Conservation (phyloP, 331 rosid species). For the Telfairia occidentalis region DNA sequence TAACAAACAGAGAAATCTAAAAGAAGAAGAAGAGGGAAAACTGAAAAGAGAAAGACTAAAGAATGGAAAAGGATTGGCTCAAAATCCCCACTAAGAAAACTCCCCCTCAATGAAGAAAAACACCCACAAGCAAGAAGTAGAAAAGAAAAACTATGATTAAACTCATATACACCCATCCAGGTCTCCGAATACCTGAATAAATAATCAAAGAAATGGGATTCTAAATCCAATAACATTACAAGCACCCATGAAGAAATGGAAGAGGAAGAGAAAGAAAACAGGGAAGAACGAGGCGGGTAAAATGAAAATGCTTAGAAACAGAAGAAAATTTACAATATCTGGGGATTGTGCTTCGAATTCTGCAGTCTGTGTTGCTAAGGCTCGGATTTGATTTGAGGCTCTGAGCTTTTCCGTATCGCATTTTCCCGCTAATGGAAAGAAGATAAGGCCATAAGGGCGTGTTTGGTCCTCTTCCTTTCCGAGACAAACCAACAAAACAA, state of each 20-base stretch:
- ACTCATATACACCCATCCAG: neutral
- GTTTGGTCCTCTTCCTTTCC: conserved; percentile 51
- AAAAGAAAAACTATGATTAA: neutral
- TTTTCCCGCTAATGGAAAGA: conserved; percentile 10
- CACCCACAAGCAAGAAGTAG: neutral
- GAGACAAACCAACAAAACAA: conserved; percentile 14
- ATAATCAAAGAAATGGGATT: conserved; percentile 5
- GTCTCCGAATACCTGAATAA: conserved; percentile 12
- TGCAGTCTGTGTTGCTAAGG: neutral
- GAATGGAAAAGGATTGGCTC: neutral
- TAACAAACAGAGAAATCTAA: neutral
- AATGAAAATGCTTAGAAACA: neutral
- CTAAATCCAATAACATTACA: neutral
- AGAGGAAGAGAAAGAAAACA: conserved; percentile 5
- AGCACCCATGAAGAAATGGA: neutral
- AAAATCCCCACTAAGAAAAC: neutral
- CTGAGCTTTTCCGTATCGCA: neutral
- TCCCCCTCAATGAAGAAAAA: neutral
- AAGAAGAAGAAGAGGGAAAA: too few species aligned
- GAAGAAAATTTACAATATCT: neutral
- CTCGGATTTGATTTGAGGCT: neutral
- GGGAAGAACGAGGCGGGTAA: neutral
- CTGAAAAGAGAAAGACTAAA: too few species aligned
- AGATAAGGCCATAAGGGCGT: conserved; percentile 54
- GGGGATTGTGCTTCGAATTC: neutral